Evolutionary conservation across 495 filamentous ascomycete genomes (phyloP).

Genomic region (Delitschia confertaspora): DNA sequence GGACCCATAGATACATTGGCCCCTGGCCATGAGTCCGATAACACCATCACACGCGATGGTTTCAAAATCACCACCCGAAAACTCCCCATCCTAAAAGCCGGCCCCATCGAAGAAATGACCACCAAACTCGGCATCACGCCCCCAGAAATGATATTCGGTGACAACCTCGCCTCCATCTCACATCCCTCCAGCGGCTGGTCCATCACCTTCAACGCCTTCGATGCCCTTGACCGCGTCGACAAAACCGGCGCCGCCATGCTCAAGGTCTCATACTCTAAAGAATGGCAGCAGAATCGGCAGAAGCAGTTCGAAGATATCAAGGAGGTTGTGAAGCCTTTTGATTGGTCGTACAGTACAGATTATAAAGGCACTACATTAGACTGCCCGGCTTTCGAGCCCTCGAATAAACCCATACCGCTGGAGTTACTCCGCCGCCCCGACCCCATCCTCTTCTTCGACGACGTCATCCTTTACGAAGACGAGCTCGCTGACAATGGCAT

Average conservation of each 20-base stretch:
- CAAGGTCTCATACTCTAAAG: slow-evolving; percentile 81
- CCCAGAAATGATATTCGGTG: slow-evolving; percentile 98
- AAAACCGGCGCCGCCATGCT: slow-evolving; percentile 88
- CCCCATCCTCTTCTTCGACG: slow-evolving; percentile 90
- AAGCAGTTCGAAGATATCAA: slow-evolving; percentile 79
- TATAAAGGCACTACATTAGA: slow-evolving; percentile 59
- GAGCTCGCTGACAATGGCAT: slow-evolving; percentile 97
- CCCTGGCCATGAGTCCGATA: slow-evolving; percentile 17
- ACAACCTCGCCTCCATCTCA: slow-evolving; percentile 70
- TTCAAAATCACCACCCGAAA: slow-evolving; percentile 73
- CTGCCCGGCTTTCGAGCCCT: slow-evolving; percentile 41
- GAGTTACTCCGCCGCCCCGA: slow-evolving; percentile 76
- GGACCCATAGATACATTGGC: slow-evolving; percentile 15
- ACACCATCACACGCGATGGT: slow-evolving; percentile 19
- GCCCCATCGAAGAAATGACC: slow-evolving; percentile 80
- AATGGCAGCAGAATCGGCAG: slow-evolving; percentile 83
- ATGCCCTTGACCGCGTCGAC: slow-evolving; percentile 81
- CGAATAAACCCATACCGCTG: slow-evolving; percentile 62
- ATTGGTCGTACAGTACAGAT: slow-evolving; percentile 91
- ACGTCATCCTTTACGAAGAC: slow-evolving; percentile 92
- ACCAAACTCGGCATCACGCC: slow-evolving; percentile 69
- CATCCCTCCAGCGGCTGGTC: slow-evolving; percentile 62
- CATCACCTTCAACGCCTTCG: slow-evolving; percentile 71
- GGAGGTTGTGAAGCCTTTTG: slow-evolving; percentile 89
- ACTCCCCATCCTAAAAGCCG: slow-evolving; percentile 83